A percentile compares a stretch with the other conserved stretches of the same genome.
Conservation (phyloP, 345 rosid genomes). For the Limnanthes douglasii region DNA sequence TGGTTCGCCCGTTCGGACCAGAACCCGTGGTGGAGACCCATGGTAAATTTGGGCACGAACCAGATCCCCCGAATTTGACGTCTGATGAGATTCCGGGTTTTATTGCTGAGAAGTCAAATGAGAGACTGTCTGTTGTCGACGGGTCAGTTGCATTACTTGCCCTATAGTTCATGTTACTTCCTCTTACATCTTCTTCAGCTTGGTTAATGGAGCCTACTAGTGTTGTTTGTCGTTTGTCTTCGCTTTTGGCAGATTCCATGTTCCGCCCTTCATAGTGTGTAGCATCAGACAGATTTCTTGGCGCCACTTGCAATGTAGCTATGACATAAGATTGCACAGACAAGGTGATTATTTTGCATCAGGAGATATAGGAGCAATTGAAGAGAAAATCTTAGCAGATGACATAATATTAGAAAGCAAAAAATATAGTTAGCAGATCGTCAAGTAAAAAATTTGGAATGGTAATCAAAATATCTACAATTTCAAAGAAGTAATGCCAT, state of each 20-base stretch:
- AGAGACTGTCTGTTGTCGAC: constrained; percentile 22
- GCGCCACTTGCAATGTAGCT: constrained; percentile 25
- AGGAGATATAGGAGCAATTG: not conserved
- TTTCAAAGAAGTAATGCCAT: too few species aligned
- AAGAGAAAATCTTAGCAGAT: not conserved
- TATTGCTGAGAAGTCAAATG: constrained; percentile 59
- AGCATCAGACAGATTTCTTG: constrained; percentile 23
- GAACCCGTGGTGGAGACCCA: constrained; percentile 91
- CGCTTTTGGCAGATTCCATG: constrained; percentile 34
- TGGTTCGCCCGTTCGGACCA: constrained; percentile 76
- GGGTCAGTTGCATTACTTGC: constrained; percentile 26
- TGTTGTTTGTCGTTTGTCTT: constrained; percentile 44
- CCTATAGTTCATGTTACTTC: constrained; percentile 20
- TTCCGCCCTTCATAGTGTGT: constrained; percentile 20
- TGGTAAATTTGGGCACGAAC: constrained; percentile 72
- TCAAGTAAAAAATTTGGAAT: too few species aligned
- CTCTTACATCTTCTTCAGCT: constrained; percentile 32
- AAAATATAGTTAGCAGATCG: not conserved
- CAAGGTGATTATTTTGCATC: not conserved
- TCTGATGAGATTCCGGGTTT: constrained; percentile 82
- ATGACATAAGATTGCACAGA: not conserved
- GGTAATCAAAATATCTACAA: too few species aligned
- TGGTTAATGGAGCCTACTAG: constrained; percentile 69
- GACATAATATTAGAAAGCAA: not conserved
- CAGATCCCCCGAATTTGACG: constrained; percentile 84